These are phyloP conservation scores for Blastocystis sp. DNA, from an alignment of 352 stramenopile genomes.

Conservation along the genomic window DNA sequence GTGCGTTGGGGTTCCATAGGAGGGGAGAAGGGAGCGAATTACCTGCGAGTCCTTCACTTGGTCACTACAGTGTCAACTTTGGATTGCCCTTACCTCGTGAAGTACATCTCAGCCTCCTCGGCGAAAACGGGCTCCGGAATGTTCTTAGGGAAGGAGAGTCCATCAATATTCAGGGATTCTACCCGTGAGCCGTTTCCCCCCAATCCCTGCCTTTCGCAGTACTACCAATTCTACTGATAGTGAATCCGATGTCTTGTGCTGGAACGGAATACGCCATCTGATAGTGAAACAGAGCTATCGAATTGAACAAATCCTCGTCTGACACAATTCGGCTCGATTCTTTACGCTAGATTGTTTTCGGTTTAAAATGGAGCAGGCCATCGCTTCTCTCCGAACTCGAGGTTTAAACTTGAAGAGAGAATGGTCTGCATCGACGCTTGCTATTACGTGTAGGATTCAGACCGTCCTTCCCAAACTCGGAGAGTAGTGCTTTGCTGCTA, in stretches of 20 bases:
- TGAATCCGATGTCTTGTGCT: slow-evolving; percentile 38
- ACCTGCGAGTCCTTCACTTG: slow-evolving; percentile 2
- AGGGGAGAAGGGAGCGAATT: slow-evolving; percentile 32
- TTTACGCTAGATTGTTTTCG: not conserved
- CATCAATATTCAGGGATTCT: slow-evolving; percentile 23
- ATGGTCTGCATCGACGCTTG: not conserved
- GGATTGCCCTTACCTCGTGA: not conserved
- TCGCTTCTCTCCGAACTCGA: not conserved
- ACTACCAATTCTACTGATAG: not conserved
- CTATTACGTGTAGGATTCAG: slow-evolving; percentile 12
- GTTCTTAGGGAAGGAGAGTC: slow-evolving; percentile 26
- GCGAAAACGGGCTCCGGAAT: slow-evolving; percentile 19
- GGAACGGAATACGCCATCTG: slow-evolving; percentile 18
- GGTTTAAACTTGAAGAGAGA: slow-evolving; percentile 16
- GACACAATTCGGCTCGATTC: not conserved
- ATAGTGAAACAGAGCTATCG: too few species aligned
- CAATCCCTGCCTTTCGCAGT: slow-evolving; percentile 22
- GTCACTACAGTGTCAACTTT: not conserved
- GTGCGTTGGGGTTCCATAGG: slow-evolving; percentile 16
- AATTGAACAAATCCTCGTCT: too few species aligned
- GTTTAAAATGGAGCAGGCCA: not conserved
- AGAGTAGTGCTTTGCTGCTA: not conserved
- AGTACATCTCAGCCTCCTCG: not conserved
- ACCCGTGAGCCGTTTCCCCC: not conserved
- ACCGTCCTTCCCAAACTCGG: not conserved